Evolutionary conservation across 495 filamentous ascomycete genomes (phyloP), one percentile per base, ranked within the genome.

Genomic region (Xylaria intraflava): DNA sequence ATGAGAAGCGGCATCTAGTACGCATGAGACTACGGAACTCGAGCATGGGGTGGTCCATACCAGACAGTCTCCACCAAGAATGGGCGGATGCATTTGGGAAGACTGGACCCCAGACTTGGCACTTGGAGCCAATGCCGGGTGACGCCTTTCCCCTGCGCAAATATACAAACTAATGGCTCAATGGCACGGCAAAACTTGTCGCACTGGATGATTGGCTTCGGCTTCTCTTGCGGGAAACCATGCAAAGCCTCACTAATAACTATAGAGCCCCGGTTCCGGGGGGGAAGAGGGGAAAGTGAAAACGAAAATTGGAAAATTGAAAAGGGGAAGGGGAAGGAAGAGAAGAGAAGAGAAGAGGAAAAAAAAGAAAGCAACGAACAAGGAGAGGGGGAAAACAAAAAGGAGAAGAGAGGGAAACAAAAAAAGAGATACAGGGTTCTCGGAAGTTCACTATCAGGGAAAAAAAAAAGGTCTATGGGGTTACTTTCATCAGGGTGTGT

Each of bases 11-110:
- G 39, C 75, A 78, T 49, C 59, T 78, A 38, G 75, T 78, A 45
- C 75, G 75, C 64, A 77, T 75, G 73, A 68, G 75, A 55, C 72
- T 77, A 33, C 73, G 75, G 46, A 75, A 67, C 62, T 60, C 71
- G 40, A 59, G 56, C 23, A 65, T 65, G 16, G 73, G 73, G 20
- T 78, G 75, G 75, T 48, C 62, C 23, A 74, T 78, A 38, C 75
- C 75, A 14, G 53, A 60, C 9, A 69, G 68, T 51, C 67, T 78
- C 20, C 55, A 57, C 49, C 58, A 50, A 45, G 74, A 75, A 48
- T 78, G 74, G 74, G 51, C 68, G 33, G 60, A 69, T 48, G 75
- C 75, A 22, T 78, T 77, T 49, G 64, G 65, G 17, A 55, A 61
- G 48, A 56, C 69, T 33, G 69, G 67, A 36, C 55, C 54, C 64